Evolutionary conservation across 352 stramenopile genomes (phyloP).

Genomic region (Globisporangium nagaii): DNA sequence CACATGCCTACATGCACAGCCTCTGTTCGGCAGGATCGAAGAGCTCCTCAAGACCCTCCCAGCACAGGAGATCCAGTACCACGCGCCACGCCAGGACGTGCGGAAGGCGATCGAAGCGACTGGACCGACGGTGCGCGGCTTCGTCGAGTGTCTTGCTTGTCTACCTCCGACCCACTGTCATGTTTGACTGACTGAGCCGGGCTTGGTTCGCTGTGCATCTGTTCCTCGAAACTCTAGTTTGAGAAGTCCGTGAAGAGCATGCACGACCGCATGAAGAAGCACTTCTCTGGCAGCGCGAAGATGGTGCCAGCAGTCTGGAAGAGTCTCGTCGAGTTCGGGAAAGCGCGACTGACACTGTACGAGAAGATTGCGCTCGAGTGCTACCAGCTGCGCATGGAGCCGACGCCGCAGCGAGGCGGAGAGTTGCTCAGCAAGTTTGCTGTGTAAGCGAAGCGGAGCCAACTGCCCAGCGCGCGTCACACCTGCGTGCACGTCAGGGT

Average conservation of each 20-base stretch:
- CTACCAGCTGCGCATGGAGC: constrained; percentile 59
- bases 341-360: constrained; percentile 31
- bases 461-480: neutral
- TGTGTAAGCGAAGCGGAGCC: neutral
- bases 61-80: constrained; percentile 58
- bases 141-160: neutral
- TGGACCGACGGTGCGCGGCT: constrained; percentile 24
- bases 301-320: constrained; percentile 52
- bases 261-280: constrained; percentile 73
- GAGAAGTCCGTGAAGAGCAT: constrained; percentile 64
- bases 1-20: constrained; percentile 22
- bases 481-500: too few species aligned
- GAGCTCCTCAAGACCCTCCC: constrained; percentile 49
- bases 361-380: constrained; percentile 47
- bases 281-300: constrained; percentile 46
- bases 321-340: constrained; percentile 39
- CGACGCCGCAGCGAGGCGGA: constrained; percentile 24
- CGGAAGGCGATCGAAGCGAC: constrained; percentile 42
- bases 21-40: constrained; percentile 50
- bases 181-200: neutral
- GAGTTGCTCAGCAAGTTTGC: constrained; percentile 48
- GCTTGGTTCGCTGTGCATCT: neutral
- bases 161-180: neutral
- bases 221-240: constrained; percentile 25
- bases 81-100: constrained; percentile 54